A percentile compares a stretch with the other conserved stretches of the same genome.
These are phyloP conservation scores for Exophiala dermatitidis DNA, from an alignment of 2,329 filamentous ascomycete genomes.

Conservation along the genomic window DNA sequence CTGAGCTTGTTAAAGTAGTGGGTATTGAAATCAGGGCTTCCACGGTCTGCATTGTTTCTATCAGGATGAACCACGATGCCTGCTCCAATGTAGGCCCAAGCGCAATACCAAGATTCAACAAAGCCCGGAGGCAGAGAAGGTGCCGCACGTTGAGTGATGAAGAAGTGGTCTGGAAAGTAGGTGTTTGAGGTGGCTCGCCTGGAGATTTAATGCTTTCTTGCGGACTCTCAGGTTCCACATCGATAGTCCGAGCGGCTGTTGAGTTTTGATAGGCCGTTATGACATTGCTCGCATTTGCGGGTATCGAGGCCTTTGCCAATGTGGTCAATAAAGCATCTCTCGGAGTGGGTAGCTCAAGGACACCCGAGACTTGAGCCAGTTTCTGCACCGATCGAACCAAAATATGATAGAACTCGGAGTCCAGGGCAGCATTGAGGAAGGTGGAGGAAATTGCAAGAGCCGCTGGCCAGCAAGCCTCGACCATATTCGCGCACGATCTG, in stretches of 20 bases:
- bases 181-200: conserved; percentile 13
- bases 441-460: conserved; percentile 91
- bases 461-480: conserved; percentile 92
- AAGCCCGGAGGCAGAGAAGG: conserved; percentile 76
- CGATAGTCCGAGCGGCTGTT: conserved; percentile 1
- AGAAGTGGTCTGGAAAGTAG: conserved; percentile 36
- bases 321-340: conserved; percentile 93
- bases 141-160: conserved; percentile 76
- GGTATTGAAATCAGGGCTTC: conserved; percentile 68
- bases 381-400: conserved; percentile 91
- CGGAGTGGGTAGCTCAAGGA: conserved; percentile 75
- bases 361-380: conserved; percentile 86
- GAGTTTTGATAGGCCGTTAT: conserved; percentile 16
- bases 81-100: conserved; percentile 76
- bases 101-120: conserved; percentile 93
- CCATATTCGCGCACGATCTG: conserved; percentile 68
- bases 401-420: conserved; percentile 88
- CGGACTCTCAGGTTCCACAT: conserved; percentile 4
- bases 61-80: conserved; percentile 75
- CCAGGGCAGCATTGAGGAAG: conserved; percentile 83
- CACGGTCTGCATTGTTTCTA: conserved; percentile 87
- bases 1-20: conserved; percentile 25
- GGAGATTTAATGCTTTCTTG: conserved; percentile 11
- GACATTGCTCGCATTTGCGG: conserved; percentile 53
- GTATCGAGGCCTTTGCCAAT: conserved; percentile 84